Base-by-base conservation (phyloP, 139 green algal species). In the Micromonas commoda region DNA sequence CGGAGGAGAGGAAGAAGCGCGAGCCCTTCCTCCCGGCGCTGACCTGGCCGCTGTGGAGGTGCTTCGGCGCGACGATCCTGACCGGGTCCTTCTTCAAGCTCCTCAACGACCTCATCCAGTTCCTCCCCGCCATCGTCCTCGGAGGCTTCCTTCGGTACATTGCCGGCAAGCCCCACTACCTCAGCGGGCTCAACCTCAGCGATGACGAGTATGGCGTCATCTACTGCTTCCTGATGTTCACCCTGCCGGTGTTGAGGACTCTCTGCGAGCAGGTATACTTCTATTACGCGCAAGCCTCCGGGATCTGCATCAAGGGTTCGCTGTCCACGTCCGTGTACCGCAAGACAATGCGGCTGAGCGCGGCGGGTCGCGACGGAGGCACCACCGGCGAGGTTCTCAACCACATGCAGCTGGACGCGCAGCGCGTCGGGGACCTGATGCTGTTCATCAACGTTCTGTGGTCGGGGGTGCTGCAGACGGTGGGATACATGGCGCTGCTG, bases 211-310 rank as follows among this genome's bases (percentile, higher is more conserved):
- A 61, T 5, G 68, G 68, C 37, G 29, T 75, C 53, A 37, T 75
- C 37, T 75, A 75, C 53, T 75, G 68, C 37, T 35, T 37, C 34
- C 19, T 75, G 37, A 61, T 75, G 35, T 75, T 75, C 21, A 24
- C 20, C 21, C 13, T 75, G 19, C 26, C 37, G 21, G 37, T 75
- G 13, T 0, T 37, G 24, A 38, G 68, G 4, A 75, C 68, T 1
- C n/a, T 75, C 23, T 75, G 68, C 68, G 68, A 75, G 38, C 68
- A 75, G 68, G 31, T 24, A 26, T 75, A 75, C 68, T 75, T 75
- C 61, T 75, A 75, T 32, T 61, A 61, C 68, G 26, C 26, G 37
- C 68, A 75, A 39, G 68, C 68, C 23, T 39, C 23, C 37, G 68
- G 68, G 37, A 75, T 75, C 23, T 60, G 37, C 20, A 75, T 75